These are phyloP conservation scores for Lactarius evosmus DNA, from an alignment of 768 basidiomycete species.

Conservation along the genomic window DNA sequence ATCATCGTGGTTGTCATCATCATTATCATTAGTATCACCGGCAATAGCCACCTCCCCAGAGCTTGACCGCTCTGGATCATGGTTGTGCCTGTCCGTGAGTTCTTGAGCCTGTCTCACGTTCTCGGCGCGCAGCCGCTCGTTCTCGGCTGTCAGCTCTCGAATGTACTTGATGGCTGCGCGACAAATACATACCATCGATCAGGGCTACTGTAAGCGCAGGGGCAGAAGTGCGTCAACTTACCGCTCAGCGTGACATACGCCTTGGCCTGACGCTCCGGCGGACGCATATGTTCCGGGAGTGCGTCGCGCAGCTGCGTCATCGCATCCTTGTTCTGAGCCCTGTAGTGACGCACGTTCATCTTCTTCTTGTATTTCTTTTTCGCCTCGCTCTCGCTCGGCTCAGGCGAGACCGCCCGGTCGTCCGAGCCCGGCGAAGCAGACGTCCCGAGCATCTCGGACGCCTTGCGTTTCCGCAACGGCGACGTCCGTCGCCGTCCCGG, in stretches of 20 bases:
- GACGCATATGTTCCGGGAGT: conserved; percentile 25
- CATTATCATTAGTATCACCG: conserved; percentile 5
- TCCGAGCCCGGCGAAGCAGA: conserved; percentile 18
- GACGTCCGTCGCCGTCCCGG: conserved; percentile 8
- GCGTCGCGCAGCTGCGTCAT: conserved; percentile 26
- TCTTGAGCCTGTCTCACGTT: conserved; percentile 18
- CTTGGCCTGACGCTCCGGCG: conserved; percentile 24
- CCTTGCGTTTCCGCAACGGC: conserved; percentile 23
- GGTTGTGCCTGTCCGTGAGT: conserved; percentile 6
- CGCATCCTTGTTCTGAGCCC: conserved; percentile 26
- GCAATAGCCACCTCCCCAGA: conserved; percentile 11
- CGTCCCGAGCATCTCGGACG: conserved; percentile 22
- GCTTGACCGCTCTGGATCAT: conserved; percentile 16
- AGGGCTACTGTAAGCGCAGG: too few species aligned
- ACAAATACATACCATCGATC: conserved; percentile 9
- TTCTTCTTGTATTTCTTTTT: conserved; percentile 27
- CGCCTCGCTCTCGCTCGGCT: conserved; percentile 25
- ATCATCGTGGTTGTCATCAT: not conserved
- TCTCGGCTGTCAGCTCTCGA: conserved; percentile 18
- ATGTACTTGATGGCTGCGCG: conserved; percentile 26
- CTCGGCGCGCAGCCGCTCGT: conserved; percentile 22
- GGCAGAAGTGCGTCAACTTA: too few species aligned
- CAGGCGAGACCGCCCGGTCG: conserved; percentile 11
- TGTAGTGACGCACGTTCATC: conserved; percentile 26
- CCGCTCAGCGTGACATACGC: conserved; percentile 24